Base-by-base conservation (phyloP, 2,329 filamentous ascomycete species). In the Ceratocystis destructans region DNA sequence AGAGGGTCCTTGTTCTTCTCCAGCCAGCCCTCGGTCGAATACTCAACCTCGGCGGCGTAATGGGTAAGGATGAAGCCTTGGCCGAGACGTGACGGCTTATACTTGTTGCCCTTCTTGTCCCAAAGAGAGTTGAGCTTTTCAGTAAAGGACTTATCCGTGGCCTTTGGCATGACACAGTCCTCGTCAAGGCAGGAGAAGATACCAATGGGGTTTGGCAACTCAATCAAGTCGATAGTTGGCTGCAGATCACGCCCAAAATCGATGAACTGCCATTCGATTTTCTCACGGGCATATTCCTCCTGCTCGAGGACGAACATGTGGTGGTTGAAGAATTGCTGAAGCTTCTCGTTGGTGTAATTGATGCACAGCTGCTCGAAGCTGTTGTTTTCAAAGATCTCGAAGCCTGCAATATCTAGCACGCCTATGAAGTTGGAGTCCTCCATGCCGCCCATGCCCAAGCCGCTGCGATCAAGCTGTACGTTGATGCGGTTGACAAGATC, bases 301-400 rank as follows among this genome's bases (percentile, higher is more conserved):
- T 99, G 94, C 74, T 99, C 94, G 6, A 99, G 80, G 8, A 99
- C 94, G 73, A 99, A 99, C 94, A 99, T 99, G 79, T 99, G 95
- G 74, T 99, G 94, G 72, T 99, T 99, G 83, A 99, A 99, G 76
- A 99, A 99, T 71, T 99, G 94, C 73, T 99, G 94, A 5, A 99
- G 84, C 75, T 96, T 99, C 76, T 99, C 94, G 76, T 99, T 99
- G 69, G 95, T 97, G 77, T 99, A 99, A 77, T 99, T 99, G 82
- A 99, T 99, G 79, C 94, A 99, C 5, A 99, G 82, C 75, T 99
- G 94, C 75, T 99, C 94, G 72, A 99, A 99, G 79, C 93, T 96
- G 79, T 99, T 99, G 72, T 90, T 84, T 71, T 99, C 92, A 72
- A 99, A 99, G 68, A 99, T 99, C 74, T 99, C 94, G 76, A 99